Conservation (phyloP, 2,329 filamentous ascomycete species). For the Fusarium piperis region DNA sequence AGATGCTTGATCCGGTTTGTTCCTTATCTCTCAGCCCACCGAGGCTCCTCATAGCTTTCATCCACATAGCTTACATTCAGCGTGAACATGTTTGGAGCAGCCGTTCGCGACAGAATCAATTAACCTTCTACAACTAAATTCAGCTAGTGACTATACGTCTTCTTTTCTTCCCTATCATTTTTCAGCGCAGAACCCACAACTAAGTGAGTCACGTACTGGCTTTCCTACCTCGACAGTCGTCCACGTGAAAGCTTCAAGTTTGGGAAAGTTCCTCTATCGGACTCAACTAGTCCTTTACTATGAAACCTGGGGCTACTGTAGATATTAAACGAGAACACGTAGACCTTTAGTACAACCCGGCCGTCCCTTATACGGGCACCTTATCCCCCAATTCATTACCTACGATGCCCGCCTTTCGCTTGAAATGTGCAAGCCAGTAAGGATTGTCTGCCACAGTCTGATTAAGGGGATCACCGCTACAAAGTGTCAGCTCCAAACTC, state of each 20-base stretch:
- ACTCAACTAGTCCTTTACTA: no score
- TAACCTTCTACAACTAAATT: rapidly evolving
- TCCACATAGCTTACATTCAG: not conserved
- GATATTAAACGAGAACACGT: not conserved
- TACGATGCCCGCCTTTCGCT: not conserved
- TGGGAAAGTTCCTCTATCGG: not conserved
- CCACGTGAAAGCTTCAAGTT: not conserved
- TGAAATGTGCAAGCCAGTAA: constrained; percentile 3
- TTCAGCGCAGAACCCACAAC: not conserved
- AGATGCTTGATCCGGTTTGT: not conserved
- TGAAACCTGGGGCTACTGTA: not conserved
- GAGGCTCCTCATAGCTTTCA: not conserved
- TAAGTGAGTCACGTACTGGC: not conserved
- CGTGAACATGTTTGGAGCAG: not conserved
- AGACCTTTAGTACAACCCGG: not conserved
- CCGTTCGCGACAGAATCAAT: not conserved
- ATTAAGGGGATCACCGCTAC: not conserved
- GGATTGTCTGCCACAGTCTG: constrained; percentile 2
- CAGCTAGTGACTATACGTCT: not conserved
- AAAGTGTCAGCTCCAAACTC: not conserved
- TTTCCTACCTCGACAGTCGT: not conserved
- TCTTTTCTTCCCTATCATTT: not conserved
- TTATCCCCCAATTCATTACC: not conserved
- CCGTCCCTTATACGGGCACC: not conserved
- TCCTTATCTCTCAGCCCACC: not conserved